phyloP scores from a whole-genome alignment of 495 filamentous ascomycete species.

The Neurospora sp. region DNA sequence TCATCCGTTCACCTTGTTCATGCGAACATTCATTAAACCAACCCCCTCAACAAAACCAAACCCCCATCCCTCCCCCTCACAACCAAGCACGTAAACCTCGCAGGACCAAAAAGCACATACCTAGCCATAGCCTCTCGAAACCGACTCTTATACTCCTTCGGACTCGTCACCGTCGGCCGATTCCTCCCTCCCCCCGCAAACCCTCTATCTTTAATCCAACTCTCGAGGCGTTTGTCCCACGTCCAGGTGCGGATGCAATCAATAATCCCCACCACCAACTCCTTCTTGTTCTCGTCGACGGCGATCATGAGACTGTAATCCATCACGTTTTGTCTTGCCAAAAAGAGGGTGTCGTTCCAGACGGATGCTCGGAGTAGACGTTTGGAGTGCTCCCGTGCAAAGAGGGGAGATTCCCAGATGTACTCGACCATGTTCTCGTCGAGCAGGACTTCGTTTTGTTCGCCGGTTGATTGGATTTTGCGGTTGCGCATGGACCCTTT shows the following conservation, averaged over 20 bases:
- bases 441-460: constrained; percentile 89
- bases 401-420: constrained; percentile 94
- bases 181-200: constrained; percentile 79
- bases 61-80: background rate
- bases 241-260: constrained; percentile 98
- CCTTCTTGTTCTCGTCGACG: constrained; percentile 78
- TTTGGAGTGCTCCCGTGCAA: constrained; percentile 86
- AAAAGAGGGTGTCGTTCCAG: constrained; percentile 94
- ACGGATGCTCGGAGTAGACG: constrained; percentile 77
- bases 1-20: background rate
- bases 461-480: constrained; percentile 87
- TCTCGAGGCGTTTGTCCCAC: constrained; percentile 98
- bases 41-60: background rate
- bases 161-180: constrained; percentile 88
- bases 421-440: constrained; percentile 99
- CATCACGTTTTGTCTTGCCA: constrained; percentile 92
- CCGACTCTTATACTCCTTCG: constrained; percentile 92
- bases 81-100: background rate
- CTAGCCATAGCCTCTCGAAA: constrained; percentile 95
- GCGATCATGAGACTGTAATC: constrained; percentile 98
- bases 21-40: background rate
- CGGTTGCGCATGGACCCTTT: constrained; percentile 98
- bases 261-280: constrained; percentile 94
- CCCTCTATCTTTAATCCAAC: constrained; percentile 95
- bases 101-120: constrained; percentile 53